Evolutionary conservation across 2,329 filamentous ascomycete species (phyloP).

Genomic region (Phialemonium atrogriseum): DNA sequence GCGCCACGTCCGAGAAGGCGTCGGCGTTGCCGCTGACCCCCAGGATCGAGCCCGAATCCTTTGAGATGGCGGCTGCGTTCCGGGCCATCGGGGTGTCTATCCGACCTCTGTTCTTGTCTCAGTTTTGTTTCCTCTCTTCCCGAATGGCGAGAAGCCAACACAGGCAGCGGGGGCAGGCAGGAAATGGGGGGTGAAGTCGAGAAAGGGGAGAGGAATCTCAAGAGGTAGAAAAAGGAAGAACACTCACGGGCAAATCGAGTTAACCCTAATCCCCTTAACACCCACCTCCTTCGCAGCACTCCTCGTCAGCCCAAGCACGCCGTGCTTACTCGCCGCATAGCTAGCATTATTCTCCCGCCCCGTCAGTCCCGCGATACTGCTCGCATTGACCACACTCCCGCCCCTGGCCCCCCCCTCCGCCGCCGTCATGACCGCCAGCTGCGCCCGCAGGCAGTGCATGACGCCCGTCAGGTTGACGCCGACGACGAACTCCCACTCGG

Average conservation of each 20-base stretch:
- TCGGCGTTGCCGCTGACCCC: slow-evolving; percentile 1
- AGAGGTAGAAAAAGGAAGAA: background rate
- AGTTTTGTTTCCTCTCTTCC: too few species aligned
- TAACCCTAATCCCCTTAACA: slow-evolving; percentile 16
- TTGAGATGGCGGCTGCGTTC: background rate
- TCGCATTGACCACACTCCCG: slow-evolving; percentile 1
- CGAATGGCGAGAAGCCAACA: too few species aligned
- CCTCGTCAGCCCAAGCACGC: slow-evolving; percentile 19
- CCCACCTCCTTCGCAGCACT: slow-evolving; percentile 21
- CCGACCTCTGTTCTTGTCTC: slow-evolving; percentile 10
- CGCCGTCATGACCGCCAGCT: background rate
- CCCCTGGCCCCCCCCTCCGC: too few species aligned
- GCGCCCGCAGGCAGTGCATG: slow-evolving; percentile 2
- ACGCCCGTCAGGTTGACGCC: slow-evolving; percentile 2
- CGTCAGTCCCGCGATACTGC: slow-evolving; percentile 19
- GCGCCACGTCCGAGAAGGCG: slow-evolving; percentile 4
- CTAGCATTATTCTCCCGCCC: slow-evolving; percentile 23
- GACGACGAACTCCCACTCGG: slow-evolving; percentile 1
- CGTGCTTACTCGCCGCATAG: slow-evolving; percentile 21
- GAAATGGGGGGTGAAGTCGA: too few species aligned
- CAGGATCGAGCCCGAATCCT: background rate
- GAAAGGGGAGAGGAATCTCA: too few species aligned
- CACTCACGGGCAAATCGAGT: slow-evolving; percentile 20
- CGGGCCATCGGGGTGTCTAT: slow-evolving; percentile 21
- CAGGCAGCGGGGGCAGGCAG: too few species aligned